Evolutionary conservation across 1,284 basidiomycete genomes (phyloP).

Genomic region (Irpex sp.): DNA sequence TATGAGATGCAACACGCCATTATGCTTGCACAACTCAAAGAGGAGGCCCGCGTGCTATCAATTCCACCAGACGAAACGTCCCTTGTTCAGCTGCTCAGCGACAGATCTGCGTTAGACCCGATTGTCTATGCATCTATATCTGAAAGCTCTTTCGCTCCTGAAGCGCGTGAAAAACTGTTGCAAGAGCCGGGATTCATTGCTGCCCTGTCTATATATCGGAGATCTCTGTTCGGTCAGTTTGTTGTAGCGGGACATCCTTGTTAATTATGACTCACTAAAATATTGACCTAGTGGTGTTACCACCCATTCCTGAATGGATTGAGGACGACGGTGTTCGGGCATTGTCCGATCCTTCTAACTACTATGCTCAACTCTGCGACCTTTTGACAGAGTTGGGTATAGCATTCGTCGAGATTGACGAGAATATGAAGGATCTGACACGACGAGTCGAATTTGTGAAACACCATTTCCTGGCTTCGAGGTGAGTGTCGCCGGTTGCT

Average conservation of each 20-base stretch:
- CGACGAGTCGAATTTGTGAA: constrained; percentile 25
- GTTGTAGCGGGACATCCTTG: neutral
- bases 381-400: constrained; percentile 45
- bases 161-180: constrained; percentile 33
- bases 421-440: constrained; percentile 33
- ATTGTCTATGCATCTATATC: constrained; percentile 55
- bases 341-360: constrained; percentile 44
- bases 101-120: constrained; percentile 60
- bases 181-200: constrained; percentile 35
- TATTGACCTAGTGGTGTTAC: constrained; percentile 40
- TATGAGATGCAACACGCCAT: constrained; percentile 62
- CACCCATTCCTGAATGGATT: constrained; percentile 53
- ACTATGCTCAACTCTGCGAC: constrained; percentile 35
- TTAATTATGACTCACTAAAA: neutral
- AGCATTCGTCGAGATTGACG: constrained; percentile 42
- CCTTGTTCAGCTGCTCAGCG: constrained; percentile 46
- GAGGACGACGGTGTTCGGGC: constrained; percentile 60
- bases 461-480: neutral
- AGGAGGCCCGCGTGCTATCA: constrained; percentile 33
- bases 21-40: constrained; percentile 47
- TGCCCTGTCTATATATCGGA: constrained; percentile 40
- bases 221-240: constrained; percentile 32
- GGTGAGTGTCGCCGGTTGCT: neutral
- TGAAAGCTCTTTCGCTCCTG: constrained; percentile 31
- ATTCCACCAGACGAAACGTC: constrained; percentile 14